Evolutionary conservation across 176 grass and related monocot species (phyloP).

Genomic region (Eremochloa ophiuroides): DNA sequence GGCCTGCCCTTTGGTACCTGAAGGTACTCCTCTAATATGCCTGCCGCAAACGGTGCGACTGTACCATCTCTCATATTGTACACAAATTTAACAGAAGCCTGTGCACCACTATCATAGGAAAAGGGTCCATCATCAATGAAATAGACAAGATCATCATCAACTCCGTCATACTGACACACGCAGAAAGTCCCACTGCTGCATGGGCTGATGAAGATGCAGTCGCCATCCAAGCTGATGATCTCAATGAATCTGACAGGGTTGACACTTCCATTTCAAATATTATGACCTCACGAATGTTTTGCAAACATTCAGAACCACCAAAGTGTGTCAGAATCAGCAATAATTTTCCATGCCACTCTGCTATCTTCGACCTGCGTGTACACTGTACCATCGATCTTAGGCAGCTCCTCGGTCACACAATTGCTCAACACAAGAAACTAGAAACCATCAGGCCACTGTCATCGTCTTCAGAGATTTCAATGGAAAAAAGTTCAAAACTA

Average conservation of each 20-base stretch:
- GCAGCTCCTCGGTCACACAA: background rate
- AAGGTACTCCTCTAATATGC: background rate
- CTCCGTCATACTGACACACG: background rate
- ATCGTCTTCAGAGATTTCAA: background rate
- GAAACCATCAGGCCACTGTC: conserved; percentile 1
- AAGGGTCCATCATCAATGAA: background rate
- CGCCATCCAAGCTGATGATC: too few species aligned
- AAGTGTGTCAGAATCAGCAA: background rate
- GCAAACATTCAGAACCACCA: background rate
- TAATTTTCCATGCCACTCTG: conserved; percentile 14
- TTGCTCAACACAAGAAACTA: conserved; percentile 21
- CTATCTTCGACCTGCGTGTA: background rate
- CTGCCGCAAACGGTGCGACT: background rate
- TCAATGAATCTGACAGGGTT: too few species aligned
- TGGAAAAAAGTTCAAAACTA: background rate
- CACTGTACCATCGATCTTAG: background rate
- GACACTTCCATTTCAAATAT: background rate
- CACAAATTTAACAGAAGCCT: background rate
- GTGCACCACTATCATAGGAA: background rate
- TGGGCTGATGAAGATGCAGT: too few species aligned
- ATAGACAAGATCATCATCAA: background rate
- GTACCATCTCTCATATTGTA: conserved; percentile 2
- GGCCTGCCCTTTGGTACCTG: background rate
- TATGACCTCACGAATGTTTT: background rate
- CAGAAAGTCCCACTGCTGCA: background rate